Evolutionary conservation across 176 grass and related monocot species (phyloP).

Genomic region (Rhynchospora breviuscula): DNA sequence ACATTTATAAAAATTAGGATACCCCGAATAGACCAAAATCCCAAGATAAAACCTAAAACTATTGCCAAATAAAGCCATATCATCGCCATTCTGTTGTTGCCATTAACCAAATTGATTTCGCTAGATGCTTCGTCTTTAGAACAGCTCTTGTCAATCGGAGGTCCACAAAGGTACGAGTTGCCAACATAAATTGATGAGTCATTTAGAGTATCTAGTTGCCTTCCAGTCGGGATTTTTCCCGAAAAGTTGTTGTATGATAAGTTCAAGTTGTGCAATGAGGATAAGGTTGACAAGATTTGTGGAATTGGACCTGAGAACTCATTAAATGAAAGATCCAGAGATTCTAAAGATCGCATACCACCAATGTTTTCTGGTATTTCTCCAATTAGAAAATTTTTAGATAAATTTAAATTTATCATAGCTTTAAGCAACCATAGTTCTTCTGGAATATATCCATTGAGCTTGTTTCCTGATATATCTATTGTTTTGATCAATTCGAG

Average conservation of each 20-base stretch:
- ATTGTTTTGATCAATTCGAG: background rate
- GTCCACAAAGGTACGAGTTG: conserved; percentile 26
- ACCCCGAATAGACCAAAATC: conserved; percentile 27
- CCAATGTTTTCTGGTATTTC: conserved; percentile 19
- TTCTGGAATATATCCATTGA: conserved; percentile 21
- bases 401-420: conserved; percentile 27
- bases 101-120: background rate
- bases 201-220: conserved; percentile 37
- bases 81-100: background rate
- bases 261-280: conserved; percentile 24
- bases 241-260: conserved; percentile 36
- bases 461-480: conserved; percentile 31
- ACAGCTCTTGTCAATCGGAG: conserved; percentile 15
- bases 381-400: conserved; percentile 7
- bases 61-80: conserved; percentile 1
- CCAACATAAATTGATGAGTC: conserved; percentile 24
- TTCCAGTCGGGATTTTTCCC: conserved; percentile 26
- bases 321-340: conserved; percentile 37
- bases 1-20: conserved; percentile 11
- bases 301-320: conserved; percentile 27
- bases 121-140: too few species aligned
- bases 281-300: background rate
- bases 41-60: conserved; percentile 8
- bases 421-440: conserved; percentile 5
- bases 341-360: conserved; percentile 21